Base-by-base conservation (phyloP, 495 filamentous ascomycete genomes). In the Xylaria curta region DNA sequence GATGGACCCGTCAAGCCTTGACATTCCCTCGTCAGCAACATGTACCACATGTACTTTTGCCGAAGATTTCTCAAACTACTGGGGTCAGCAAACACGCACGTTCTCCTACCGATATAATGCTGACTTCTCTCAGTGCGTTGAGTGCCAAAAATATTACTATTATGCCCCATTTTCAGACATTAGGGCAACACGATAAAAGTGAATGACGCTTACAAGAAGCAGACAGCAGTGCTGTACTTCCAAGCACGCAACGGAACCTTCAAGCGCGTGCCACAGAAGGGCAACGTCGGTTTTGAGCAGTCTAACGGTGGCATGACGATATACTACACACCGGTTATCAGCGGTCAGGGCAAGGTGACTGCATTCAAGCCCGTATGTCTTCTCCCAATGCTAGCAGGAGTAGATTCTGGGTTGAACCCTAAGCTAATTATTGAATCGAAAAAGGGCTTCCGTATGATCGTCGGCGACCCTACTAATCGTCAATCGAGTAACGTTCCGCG, bases 401-500 rank as follows among this genome's bases (percentile, higher is more conserved):
- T 28, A 12, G 31, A 1, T 31, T 44, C 4, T 19, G 4, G 1
- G 19, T 13, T 17, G 26, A 49, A 59, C 44, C 15, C 21, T 5
- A n/a, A 62, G 61, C 53, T 31, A 65, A 17, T 8, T 19, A 4
- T 8, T 13, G 21, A 65, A 46, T 51, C 15, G 17, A 12, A 1
- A 38, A 53, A 81, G 81, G 84, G 84, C 46, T 83, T 83, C 79
- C 78, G 81, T 17, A 83, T 82, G 81, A 76, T 82, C 36, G 79
- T 80, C 56, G 81, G 81, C 33, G 73, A 83, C 72, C 79, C 81
- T 26, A 69, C 26, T 3, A 77, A 79, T 71, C 76, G 80, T 40
- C 74, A 72, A 0, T 66, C 76, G 56, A 71, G 59, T 0, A 31
- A 74, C 62, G 77, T 75, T 49, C 77, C 66, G 68, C 78, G 76